These are phyloP conservation scores for Emericellopsis terricola DNA, from an alignment of 495 filamentous ascomycete genomes.

Conservation along the genomic window DNA sequence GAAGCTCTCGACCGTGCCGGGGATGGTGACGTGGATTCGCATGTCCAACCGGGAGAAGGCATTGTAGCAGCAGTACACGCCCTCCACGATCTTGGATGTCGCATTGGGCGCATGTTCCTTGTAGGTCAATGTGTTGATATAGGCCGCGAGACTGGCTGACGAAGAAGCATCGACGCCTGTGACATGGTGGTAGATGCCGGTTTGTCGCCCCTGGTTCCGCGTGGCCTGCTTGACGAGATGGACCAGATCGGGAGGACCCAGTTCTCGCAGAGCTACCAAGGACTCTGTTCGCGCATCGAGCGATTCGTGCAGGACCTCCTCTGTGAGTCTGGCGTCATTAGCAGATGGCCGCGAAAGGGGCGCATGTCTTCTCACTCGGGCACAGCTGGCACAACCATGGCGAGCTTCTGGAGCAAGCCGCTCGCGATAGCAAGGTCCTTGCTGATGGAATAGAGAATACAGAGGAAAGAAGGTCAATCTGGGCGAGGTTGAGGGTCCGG, in stretches of 20 bases:
- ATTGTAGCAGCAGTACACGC: conserved; percentile 98
- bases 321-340: conserved; percentile 48
- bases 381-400: conserved; percentile 77
- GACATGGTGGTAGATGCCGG: conserved; percentile 93
- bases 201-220: conserved; percentile 47
- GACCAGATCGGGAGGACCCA: conserved; percentile 89
- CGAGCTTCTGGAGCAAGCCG: conserved; percentile 10
- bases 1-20: conserved; percentile 86
- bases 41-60: conserved; percentile 96
- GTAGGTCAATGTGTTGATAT: conserved; percentile 94
- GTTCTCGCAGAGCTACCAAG: conserved; percentile 65
- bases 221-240: conserved; percentile 80
- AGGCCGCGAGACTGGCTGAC: conserved; percentile 88
- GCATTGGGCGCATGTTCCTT: conserved; percentile 58
- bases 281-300: conserved; percentile 81
- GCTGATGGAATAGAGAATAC: too few species aligned
- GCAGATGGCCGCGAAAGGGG: not conserved
- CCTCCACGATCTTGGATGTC: conserved; percentile 77
- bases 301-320: conserved; percentile 74
- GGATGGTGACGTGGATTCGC: conserved; percentile 94
- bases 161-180: conserved; percentile 95
- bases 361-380: conserved; percentile 48
- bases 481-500: too few species aligned
- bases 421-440: not conserved
- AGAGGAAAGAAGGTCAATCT: too few species aligned